A percentile compares a stretch with the other conserved stretches of the same genome.
Conservation (phyloP, 2,329 filamentous ascomycete genomes). For the Claviceps paspali region DNA sequence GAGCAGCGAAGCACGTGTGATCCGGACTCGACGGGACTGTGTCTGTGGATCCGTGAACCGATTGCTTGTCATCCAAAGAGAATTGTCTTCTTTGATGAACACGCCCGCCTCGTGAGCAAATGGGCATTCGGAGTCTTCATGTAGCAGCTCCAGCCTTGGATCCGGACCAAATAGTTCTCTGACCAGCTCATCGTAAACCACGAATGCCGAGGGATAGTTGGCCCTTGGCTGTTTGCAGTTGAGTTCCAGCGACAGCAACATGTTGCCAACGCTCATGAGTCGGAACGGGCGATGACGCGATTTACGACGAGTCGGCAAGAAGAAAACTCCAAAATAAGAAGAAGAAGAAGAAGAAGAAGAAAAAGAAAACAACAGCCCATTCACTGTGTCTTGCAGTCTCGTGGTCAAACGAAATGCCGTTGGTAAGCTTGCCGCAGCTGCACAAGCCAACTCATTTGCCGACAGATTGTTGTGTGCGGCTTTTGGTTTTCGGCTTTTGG, state of each 20-base stretch:
- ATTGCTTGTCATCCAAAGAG: slow-evolving; percentile 9
- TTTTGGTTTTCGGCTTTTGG: no score
- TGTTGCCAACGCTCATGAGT: no score
- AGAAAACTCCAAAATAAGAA: no score
- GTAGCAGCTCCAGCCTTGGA: background rate
- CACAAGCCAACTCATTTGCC: no score
- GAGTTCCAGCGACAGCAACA: no score
- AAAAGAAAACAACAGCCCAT: background rate
- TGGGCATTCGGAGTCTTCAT: background rate
- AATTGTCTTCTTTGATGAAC: slow-evolving; percentile 13
- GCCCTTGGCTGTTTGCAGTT: no score
- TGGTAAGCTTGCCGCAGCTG: no score
- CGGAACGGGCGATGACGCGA: no score
- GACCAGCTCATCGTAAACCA: background rate
- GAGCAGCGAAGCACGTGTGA: slow-evolving; percentile 10
- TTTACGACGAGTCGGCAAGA: no score
- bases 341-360: background rate
- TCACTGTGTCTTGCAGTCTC: no score
- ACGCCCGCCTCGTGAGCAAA: slow-evolving; percentile 35
- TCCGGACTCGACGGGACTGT: slow-evolving; percentile 21
- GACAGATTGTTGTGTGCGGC: no score
- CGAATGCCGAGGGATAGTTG: background rate
- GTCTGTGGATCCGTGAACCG: slow-evolving; percentile 9
- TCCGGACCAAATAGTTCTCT: background rate
- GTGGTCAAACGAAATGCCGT: no score